phyloP scores from a whole-genome alignment of 768 basidiomycete species.

The Psilocybe azurescens region DNA sequence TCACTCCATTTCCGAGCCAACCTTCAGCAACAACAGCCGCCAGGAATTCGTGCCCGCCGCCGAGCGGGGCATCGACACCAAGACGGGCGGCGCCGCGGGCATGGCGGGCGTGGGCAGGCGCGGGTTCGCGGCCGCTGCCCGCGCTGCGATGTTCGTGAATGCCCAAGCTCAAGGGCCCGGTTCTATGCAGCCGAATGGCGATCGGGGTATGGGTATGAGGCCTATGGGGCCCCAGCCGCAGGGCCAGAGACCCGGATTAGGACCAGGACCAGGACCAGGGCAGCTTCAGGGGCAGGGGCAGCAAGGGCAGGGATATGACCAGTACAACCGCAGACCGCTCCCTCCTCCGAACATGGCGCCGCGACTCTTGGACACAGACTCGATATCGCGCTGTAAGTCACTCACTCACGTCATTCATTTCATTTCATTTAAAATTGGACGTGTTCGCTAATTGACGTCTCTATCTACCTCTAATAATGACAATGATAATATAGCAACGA shows the following conservation, averaged over 20 bases:
- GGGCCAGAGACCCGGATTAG: constrained; percentile 24
- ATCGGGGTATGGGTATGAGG: background rate
- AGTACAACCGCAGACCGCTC: background rate
- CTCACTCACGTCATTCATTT: too few relatives aligned
- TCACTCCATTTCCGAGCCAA: background rate
- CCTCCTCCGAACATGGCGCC: constrained; percentile 20
- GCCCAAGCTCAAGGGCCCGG: constrained; percentile 9
- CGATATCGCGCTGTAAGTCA: constrained; percentile 45
- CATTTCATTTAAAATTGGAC: too few relatives aligned
- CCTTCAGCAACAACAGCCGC: background rate
- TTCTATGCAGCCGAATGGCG: background rate
- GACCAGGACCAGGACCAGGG: constrained; percentile 24
- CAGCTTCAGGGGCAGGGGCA: constrained; percentile 29
- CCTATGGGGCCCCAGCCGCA: constrained; percentile 19
- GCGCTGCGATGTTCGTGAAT: constrained; percentile 47
- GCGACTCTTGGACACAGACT: constrained; percentile 52
- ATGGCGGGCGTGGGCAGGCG: constrained; percentile 93
- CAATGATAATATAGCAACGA: constrained; percentile 31
- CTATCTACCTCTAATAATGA: constrained; percentile 7
- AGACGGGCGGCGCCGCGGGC: constrained; percentile 75
- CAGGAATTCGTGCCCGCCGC: constrained; percentile 30
- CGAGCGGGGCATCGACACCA: constrained; percentile 63
- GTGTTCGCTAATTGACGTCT: constrained; percentile 18
- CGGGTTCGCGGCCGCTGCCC: constrained; percentile 81
- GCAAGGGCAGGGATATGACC: too few relatives aligned